A percentile compares a stretch with the other conserved stretches of the same genome.
phyloP scores from a whole-genome alignment of 192 early-diverging fungal species.

The Phycomyces blakesleeanus region DNA sequence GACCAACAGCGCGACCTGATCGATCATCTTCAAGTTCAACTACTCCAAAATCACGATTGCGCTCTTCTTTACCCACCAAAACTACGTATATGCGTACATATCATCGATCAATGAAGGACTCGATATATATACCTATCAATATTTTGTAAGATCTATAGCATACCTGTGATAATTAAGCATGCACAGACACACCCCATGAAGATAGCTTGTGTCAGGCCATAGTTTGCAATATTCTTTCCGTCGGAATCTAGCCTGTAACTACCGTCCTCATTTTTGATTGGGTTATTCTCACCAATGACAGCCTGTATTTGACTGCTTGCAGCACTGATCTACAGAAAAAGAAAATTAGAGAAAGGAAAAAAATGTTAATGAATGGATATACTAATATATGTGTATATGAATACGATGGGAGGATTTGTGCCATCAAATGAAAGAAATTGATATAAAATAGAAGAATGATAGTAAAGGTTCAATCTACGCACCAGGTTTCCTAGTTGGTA shows the following conservation, averaged over 20 bases:
- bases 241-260: constrained; percentile 10
- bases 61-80: constrained; percentile 55
- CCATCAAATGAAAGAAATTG: too few species aligned
- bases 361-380: constrained; percentile 15
- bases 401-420: too few species aligned
- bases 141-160: too few species aligned
- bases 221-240: constrained; percentile 36
- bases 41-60: constrained; percentile 46
- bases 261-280: constrained; percentile 15
- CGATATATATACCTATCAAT: too few species aligned
- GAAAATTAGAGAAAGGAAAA: neutral
- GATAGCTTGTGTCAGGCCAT: constrained; percentile 54
- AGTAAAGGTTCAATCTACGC: constrained; percentile 56
- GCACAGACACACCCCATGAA: constrained; percentile 48
- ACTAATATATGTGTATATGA: too few species aligned
- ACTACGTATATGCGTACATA: constrained; percentile 36
- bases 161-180: constrained; percentile 20
- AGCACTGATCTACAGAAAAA: constrained; percentile 30
- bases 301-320: constrained; percentile 42
- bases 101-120: too few species aligned
- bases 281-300: constrained; percentile 34
- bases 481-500: constrained; percentile 77
- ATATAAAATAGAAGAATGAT: neutral
- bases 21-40: constrained; percentile 14
- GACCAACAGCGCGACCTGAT: constrained; percentile 5